phyloP scores from a whole-genome alignment of 441 rosid genomes.

The Eugenia klotzschiana region DNA sequence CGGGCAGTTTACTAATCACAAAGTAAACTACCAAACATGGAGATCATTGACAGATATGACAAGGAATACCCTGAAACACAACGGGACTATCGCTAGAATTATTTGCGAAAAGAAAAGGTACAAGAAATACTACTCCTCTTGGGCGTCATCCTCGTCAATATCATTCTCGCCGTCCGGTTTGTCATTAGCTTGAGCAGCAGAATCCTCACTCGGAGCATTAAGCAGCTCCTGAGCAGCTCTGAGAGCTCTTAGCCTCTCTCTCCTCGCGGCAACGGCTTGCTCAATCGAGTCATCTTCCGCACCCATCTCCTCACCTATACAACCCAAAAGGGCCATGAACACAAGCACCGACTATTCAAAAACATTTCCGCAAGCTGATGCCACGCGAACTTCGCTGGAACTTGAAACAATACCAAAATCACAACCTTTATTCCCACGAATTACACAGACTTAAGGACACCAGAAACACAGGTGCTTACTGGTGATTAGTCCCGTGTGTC shows the following conservation, averaged over 20 bases:
- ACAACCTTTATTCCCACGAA: not conserved
- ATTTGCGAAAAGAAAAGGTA: not conserved
- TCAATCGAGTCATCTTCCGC: slow-evolving; percentile 54
- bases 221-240: slow-evolving; percentile 62
- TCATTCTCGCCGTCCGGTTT: slow-evolving; percentile 14
- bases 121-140: slow-evolving; percentile 29
- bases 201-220: slow-evolving; percentile 24
- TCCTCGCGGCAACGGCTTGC: slow-evolving; percentile 58
- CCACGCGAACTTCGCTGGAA: not conserved
- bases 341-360: not conserved
- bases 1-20: not conserved
- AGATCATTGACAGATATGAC: not conserved
- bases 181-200: not conserved
- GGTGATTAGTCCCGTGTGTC: not conserved
- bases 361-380: not conserved
- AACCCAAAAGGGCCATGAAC: not conserved
- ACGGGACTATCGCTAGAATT: not conserved
- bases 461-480: not conserved
- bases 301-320: slow-evolving; percentile 25
- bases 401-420: not conserved
- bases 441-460: not conserved
- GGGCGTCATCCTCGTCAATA: slow-evolving; percentile 14
- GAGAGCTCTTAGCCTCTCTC: slow-evolving; percentile 68
- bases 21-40: not conserved
- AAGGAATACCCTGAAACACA: not conserved